Evolutionary conservation across 169 alveolate species (phyloP), one percentile per base, ranked within the genome.

Genomic region (Cyclospora cayetanensis): DNA sequence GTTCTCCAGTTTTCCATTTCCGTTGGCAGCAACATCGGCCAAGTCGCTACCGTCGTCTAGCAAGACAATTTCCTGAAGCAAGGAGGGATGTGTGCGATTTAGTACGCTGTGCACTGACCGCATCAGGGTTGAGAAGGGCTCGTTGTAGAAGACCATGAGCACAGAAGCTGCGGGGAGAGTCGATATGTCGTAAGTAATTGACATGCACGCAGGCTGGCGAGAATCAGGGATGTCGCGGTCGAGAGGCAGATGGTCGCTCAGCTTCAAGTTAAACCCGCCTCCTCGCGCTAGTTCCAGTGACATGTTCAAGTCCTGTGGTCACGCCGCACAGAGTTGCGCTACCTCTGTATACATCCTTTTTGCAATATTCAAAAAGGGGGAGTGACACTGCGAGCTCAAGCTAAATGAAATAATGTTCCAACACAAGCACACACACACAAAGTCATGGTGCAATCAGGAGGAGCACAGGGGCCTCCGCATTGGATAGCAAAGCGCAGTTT

Each of bases 41-140:
- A 63, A 60, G 20, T 39, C 41, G 76, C 90, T 76, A 63, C 96
- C 95, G 79, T 95, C 96, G 66, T 95, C 96, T 22, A 95, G 94
- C 29, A 95, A 84, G 63, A 95, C 65, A 29, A 95, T 52, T 63
- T 95, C 96, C 39, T 92, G 90, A 63, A 95, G 84, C 42, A 95
- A 79, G 42, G 77, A 31, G 37, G 96, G 96, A 27, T 96, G 96
- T 3, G 96, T 93, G 20, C 94, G 35, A 74, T 95, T 92, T 70
- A 95, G 60, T 4, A 93, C 95, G 43, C 94, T 87, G 83, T 95
- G 96, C 43, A 95, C 95, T 0, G 96, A 93, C 46, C 96, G 79
- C 94, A 93, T 66, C 86, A 95, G 50, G 0, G 95, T 93, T 22
- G 95, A 93, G 52, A 93, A 85, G 4, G 96, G 95, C 82, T 95